Evolutionary conservation across 2,329 filamentous ascomycete species (phyloP), one percentile per base, ranked within the genome.

Genomic region (Bipolaris cookei): DNA sequence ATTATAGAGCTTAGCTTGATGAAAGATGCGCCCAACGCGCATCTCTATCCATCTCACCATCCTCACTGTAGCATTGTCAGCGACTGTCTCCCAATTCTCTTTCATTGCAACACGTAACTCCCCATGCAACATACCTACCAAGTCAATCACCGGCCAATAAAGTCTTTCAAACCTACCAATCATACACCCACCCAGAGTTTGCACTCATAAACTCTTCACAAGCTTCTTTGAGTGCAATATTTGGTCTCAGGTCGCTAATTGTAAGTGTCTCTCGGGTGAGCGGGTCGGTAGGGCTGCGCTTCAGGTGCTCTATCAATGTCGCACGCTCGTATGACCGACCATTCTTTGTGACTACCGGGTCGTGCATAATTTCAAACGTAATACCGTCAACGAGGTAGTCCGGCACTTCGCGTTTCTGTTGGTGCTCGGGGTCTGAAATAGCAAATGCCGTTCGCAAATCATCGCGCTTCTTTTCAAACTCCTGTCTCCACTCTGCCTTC

Each of bases 261-360:
- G 78, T 78, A 46, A 97, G 82, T 0, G 89, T 86, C 61, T 92
- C 89, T 39, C 94, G 83, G 0, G 94, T 97, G 34, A 98, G 76
- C 0, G 95, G 95, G 74, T 99, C 95, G 13, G 86, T 90, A 0
- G 83, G 83, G 32, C 86, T 86, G 20, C 90, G 83, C 68, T 90
- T 89, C 23, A 99, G 82, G 72, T 97, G 92, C 76, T 96, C 92
- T 70, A 92, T 82, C 59, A 99, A 89, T 14, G 90, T 90, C 0
- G 90, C 84, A 39, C 94, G 86, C 75, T 98, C 95, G 74, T 97
- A 99, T 1, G 90, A 95, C 63, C 93, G 90, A 11, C 95, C 95
- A 1, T 90, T 93, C 69, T 90, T 92, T 1, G 91, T 94, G 2
- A 82, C 78, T 0, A 83, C 88, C 81, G 76, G 90, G 69, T 92